Evolutionary conservation across 345 rosid species (phyloP).

Genomic region (Theobroma cacao): DNA sequence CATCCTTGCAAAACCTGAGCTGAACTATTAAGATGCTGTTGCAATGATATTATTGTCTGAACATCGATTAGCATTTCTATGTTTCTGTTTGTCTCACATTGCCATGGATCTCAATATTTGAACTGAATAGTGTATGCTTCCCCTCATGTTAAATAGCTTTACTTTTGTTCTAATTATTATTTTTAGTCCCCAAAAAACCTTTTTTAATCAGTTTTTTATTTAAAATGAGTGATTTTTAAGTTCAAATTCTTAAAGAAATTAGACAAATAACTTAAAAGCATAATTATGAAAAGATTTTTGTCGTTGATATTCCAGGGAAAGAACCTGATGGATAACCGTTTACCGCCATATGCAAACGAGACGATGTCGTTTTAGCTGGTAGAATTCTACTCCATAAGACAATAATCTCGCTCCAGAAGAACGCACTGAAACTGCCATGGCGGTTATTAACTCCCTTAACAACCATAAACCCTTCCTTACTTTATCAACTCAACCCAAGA

Average conservation of each 20-base stretch:
- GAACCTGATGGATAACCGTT: too few relatives aligned
- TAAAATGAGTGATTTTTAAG: too few relatives aligned
- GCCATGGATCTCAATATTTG: neutral
- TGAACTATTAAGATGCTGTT: neutral
- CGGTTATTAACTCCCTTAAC: slow-evolving; percentile 36
- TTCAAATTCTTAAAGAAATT: too few relatives aligned
- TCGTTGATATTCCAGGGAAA: too few relatives aligned
- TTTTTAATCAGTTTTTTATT: too few relatives aligned
- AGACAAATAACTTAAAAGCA: too few relatives aligned
- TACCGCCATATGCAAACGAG: neutral
- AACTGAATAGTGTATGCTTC: neutral
- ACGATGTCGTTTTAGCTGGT: neutral
- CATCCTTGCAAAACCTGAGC: neutral
- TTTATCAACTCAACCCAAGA: slow-evolving; percentile 10
- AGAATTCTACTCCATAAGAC: too few relatives aligned
- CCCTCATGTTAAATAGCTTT: neutral
- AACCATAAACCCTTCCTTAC: slow-evolving; percentile 18
- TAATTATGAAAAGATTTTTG: too few relatives aligned
- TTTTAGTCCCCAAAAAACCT: too few relatives aligned
- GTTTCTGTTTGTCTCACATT: neutral
- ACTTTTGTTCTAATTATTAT: too few relatives aligned
- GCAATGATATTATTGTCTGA: neutral
- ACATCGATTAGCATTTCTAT: neutral
- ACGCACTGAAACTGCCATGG: slow-evolving; percentile 34
- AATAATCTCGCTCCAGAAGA: neutral